phyloP scores from a whole-genome alignment of 768 basidiomycete species.

The Amanita rubescens region DNA sequence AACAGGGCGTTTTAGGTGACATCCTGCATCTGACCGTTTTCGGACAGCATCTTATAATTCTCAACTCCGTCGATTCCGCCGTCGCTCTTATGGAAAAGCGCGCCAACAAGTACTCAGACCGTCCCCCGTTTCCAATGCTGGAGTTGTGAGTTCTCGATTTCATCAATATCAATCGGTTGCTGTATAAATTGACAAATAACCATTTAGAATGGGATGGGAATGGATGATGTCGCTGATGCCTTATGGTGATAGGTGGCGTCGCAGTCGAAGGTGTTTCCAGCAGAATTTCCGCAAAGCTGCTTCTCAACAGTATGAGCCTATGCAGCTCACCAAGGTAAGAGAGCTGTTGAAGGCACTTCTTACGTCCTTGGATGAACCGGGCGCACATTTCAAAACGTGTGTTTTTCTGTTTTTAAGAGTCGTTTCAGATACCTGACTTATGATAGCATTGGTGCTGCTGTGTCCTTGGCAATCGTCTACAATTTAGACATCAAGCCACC shows the following conservation, averaged over 20 bases:
- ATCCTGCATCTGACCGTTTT: constrained; percentile 11
- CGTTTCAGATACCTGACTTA: not conserved
- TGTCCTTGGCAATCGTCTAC: constrained; percentile 20
- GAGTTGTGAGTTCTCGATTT: not conserved
- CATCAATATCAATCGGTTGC: not conserved
- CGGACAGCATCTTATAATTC: constrained; percentile 11
- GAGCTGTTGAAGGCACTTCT: not conserved
- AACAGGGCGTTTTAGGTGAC: constrained; percentile 5
- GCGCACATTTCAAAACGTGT: not conserved
- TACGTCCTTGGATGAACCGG: not conserved
- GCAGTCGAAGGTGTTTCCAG: not conserved
- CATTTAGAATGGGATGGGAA: not conserved
- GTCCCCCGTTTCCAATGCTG: not conserved
- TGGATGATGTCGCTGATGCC: not conserved
- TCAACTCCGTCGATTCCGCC: constrained; percentile 11
- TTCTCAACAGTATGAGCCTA: not conserved
- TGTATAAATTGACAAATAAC: no score
- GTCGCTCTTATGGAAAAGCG: not conserved
- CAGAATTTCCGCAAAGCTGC: not conserved
- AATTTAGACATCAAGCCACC: constrained; percentile 19
- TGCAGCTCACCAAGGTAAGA: not conserved
- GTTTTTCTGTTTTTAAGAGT: not conserved
- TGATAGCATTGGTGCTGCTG: constrained; percentile 11
- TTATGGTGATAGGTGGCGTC: not conserved
- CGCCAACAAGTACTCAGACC: not conserved